A percentile compares a stretch with the other conserved stretches of the same genome.
phyloP scores from a whole-genome alignment of 2,329 filamentous ascomycete genomes.

The Pseudogymnoascus sp. region DNA sequence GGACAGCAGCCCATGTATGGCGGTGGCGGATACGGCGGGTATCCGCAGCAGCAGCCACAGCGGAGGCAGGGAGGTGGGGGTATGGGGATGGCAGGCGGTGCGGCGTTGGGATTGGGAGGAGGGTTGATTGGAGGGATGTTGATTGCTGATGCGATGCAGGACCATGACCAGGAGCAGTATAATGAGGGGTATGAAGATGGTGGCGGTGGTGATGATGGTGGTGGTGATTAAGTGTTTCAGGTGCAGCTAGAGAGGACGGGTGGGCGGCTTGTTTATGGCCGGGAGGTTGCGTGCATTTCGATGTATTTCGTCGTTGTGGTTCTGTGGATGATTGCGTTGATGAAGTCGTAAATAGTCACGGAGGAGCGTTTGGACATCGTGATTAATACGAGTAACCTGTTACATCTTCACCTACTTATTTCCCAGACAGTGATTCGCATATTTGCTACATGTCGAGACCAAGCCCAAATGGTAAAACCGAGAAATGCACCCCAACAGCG shows the following conservation, averaged over 20 bases:
- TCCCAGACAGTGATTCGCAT: background rate
- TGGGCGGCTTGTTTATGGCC: background rate
- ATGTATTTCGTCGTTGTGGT: background rate
- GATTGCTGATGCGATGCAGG: slow-evolving; percentile 59
- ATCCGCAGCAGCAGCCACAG: slow-evolving; percentile 22
- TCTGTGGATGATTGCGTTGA: background rate
- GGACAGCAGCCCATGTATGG: background rate
- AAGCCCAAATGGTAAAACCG: too few relatives aligned
- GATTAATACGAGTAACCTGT: background rate
- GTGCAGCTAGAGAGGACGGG: background rate
- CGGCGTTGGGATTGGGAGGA: slow-evolving; percentile 71
- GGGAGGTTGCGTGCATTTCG: background rate
- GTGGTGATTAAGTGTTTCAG: background rate
- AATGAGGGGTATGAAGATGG: slow-evolving; percentile 36
- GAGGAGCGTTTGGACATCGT: background rate
- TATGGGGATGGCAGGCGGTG: slow-evolving; percentile 65
- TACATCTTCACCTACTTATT: background rate
- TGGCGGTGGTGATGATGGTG: slow-evolving; percentile 14
- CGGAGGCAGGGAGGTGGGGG: slow-evolving; percentile 41
- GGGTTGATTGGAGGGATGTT: slow-evolving; percentile 73
- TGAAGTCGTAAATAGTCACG: background rate
- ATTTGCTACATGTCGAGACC: background rate
- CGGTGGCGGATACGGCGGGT: slow-evolving; percentile 30
- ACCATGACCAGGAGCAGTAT: slow-evolving; percentile 52
- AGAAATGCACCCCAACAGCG: too few relatives aligned